A percentile compares a stretch with the other conserved stretches of the same genome.
These are phyloP conservation scores for Leishmania arabica DNA, from an alignment of 208 protist species.

Conservation along the genomic window DNA sequence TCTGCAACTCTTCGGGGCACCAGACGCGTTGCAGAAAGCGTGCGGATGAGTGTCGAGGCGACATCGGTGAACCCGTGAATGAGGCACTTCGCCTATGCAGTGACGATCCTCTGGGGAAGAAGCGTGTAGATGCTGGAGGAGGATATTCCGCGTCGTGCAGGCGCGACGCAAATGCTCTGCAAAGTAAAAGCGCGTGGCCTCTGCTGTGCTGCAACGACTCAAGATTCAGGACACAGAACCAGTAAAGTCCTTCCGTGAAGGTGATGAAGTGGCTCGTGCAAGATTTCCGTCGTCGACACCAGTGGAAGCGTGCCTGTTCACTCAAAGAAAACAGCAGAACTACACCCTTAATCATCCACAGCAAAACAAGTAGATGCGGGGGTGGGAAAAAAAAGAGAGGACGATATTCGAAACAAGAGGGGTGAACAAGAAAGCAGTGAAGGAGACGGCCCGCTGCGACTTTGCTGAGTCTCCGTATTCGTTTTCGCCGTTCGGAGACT, in stretches of 20 bases:
- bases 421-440: background rate
- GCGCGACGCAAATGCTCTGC: background rate
- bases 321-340: background rate
- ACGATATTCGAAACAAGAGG: background rate
- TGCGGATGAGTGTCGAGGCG: background rate
- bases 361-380: background rate
- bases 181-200: background rate
- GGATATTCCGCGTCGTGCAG: background rate
- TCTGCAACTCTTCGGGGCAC: background rate
- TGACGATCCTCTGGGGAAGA: background rate
- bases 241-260: background rate
- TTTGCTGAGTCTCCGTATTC: no score
- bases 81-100: background rate
- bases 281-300: background rate
- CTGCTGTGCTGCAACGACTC: background rate
- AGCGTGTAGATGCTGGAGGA: background rate
- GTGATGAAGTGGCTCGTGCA: background rate
- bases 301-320: background rate
- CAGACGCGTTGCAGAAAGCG: conserved; percentile 2
- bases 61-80: background rate
- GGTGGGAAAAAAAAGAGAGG: background rate
- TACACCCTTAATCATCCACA: background rate
- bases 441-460: background rate
- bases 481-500: no score
- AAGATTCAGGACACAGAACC: background rate